Percentiles rank a stretch among this genome's conserved stretches.
These are phyloP conservation scores for Fusarium verticillioides DNA, from an alignment of 2,329 filamentous ascomycete genomes.

Conservation along the genomic window DNA sequence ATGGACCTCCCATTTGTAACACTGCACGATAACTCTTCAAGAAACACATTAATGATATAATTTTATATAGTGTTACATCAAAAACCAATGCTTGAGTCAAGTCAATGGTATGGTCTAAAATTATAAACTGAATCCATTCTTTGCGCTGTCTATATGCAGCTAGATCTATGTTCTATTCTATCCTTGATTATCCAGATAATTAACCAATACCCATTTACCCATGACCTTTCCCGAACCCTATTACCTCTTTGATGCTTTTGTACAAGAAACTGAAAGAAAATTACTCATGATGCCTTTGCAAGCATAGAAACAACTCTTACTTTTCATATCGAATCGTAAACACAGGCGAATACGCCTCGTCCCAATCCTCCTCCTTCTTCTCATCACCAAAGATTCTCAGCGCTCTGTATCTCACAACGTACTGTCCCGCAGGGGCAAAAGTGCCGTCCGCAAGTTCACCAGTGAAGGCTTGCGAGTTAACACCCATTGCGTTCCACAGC, in stretches of 20 bases:
- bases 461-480: conserved; percentile 52
- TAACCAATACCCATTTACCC: not conserved
- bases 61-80: rapidly evolving
- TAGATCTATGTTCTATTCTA: not conserved
- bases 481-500: conserved; percentile 46
- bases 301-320: not conserved
- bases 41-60: not conserved
- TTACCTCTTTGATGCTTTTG: conserved; percentile 2
- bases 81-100: not conserved
- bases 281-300: not conserved
- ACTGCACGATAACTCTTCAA: not conserved
- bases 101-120: not conserved
- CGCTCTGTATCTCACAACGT: conserved; percentile 61
- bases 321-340: conserved; percentile 59
- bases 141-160: not conserved
- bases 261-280: conserved; percentile 6
- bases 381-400: conserved; percentile 63
- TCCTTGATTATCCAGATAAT: not conserved
- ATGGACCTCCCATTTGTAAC: not conserved
- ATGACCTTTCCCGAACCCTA: not conserved
- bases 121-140: not conserved
- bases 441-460: conserved; percentile 59
- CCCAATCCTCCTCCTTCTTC: conserved; percentile 58
- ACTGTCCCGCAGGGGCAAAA: conserved; percentile 60
- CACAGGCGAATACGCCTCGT: conserved; percentile 53